Percentiles rank a stretch among this genome's conserved stretches.
Evolutionary conservation across 495 filamentous ascomycete species (phyloP).

Genomic region (Neurospora sp.): DNA sequence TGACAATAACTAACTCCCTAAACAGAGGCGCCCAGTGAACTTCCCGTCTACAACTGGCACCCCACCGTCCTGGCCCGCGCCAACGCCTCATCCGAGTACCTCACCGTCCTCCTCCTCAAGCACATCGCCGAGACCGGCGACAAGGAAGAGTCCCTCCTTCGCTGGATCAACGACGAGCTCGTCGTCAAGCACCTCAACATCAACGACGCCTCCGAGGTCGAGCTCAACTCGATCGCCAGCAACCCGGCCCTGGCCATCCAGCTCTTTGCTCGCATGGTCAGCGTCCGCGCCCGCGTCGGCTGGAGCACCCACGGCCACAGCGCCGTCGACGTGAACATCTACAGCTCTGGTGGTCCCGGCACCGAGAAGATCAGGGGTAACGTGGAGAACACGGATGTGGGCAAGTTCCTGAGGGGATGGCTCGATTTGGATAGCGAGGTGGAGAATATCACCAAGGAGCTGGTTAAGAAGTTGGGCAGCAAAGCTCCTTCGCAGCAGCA

Average conservation of each 20-base stretch:
- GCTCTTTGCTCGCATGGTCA: constrained; percentile 78
- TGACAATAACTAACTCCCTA: constrained; percentile 6
- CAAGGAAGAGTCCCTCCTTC: constrained; percentile 31
- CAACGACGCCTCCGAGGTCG: constrained; percentile 57
- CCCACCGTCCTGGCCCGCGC: constrained; percentile 73
- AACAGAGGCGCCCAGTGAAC: constrained; percentile 25
- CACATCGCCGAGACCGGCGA: constrained; percentile 36
- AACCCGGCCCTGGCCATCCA: constrained; percentile 40
- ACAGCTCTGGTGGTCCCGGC: constrained; percentile 49
- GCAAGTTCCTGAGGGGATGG: constrained; percentile 67
- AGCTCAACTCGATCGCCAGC: constrained; percentile 57
- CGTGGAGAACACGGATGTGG: constrained; percentile 91
- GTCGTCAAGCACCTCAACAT: constrained; percentile 65
- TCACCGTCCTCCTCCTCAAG: constrained; percentile 46
- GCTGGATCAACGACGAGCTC: constrained; percentile 51
- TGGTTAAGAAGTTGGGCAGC: constrained; percentile 46
- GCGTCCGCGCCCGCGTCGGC: constrained; percentile 75
- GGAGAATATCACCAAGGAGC: constrained; percentile 59
- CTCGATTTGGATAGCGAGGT: constrained; percentile 60
- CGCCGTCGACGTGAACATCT: constrained; percentile 87
- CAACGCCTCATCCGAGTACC: constrained; percentile 64
- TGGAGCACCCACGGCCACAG: constrained; percentile 91
- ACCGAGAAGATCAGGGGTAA: constrained; percentile 59
- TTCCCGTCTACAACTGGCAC: constrained; percentile 70
- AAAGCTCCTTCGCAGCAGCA: not conserved